Evolutionary conservation across 2,329 filamentous ascomycete species (phyloP).

Genomic region (Rhynchosporium agropyri): DNA sequence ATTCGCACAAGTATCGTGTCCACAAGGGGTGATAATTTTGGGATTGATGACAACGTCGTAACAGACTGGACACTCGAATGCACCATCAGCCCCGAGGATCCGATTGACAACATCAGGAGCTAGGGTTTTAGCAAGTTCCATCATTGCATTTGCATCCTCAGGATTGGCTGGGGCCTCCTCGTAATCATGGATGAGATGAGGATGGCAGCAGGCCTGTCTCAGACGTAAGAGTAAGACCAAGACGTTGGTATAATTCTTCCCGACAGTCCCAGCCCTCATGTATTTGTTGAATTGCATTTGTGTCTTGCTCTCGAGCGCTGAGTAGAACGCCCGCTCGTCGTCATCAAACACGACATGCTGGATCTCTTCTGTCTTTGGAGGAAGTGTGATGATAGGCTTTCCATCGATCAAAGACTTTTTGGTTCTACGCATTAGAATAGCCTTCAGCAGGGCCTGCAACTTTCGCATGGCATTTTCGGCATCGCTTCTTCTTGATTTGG

Average conservation of each 20-base stretch:
- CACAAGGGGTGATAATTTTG: conserved; percentile 79
- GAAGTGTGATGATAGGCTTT: conserved; percentile 71
- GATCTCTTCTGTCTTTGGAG: conserved; percentile 63
- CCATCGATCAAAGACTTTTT: conserved; percentile 81
- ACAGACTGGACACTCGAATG: conserved; percentile 81
- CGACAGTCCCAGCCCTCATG: conserved; percentile 67
- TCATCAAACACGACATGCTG: conserved; percentile 67
- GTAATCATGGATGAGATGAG: conserved; percentile 69
- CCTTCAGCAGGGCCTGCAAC: conserved; percentile 75
- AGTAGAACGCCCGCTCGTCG: conserved; percentile 68
- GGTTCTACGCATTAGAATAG: conserved; percentile 79
- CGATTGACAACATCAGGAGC: conserved; percentile 63
- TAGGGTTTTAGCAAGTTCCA: conserved; percentile 65
- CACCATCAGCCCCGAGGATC: conserved; percentile 50
- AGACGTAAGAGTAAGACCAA: conserved; percentile 78
- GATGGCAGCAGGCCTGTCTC: conserved; percentile 81
- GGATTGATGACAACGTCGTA: conserved; percentile 76
- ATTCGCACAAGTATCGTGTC: conserved; percentile 76
- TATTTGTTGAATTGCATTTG: conserved; percentile 77
- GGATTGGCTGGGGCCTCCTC: conserved; percentile 44
- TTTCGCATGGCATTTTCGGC: conserved; percentile 62
- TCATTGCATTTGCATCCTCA: conserved; percentile 44
- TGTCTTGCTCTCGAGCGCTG: conserved; percentile 65
- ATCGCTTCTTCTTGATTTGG: conserved; percentile 22
- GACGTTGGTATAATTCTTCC: conserved; percentile 76